Conservation (phyloP, 129 eudicot species). For the Flaveria robusta region DNA sequence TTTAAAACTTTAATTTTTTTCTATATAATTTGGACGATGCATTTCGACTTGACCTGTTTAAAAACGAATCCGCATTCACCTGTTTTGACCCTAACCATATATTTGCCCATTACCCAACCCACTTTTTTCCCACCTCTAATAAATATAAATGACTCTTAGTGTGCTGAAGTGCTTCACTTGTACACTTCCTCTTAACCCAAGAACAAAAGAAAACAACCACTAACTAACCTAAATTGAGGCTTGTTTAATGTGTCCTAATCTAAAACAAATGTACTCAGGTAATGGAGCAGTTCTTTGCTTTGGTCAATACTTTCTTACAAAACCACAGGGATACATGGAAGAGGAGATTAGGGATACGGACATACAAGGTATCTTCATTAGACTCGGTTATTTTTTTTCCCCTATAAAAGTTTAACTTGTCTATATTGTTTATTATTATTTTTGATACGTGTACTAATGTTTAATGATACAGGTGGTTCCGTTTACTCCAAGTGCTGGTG, state of each 20-base stretch:
- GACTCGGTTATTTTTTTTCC: not conserved
- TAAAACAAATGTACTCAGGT: slow-evolving; percentile 56
- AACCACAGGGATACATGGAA: slow-evolving; percentile 91
- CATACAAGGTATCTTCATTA: slow-evolving; percentile 70
- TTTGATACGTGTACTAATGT: not conserved
- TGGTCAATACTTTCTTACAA: slow-evolving; percentile 92
- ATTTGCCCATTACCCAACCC: not conserved
- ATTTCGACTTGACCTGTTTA: not conserved
- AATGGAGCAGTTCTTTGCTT: slow-evolving; percentile 96
- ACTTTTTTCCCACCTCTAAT: not conserved
- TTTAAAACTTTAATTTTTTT: not conserved
- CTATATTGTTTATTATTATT: not conserved
- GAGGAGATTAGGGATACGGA: slow-evolving; percentile 83
- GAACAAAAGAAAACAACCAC: not conserved
- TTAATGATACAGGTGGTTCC: slow-evolving; percentile 82
- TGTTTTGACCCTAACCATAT: not conserved
- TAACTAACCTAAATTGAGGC: not conserved
- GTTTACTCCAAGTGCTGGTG: slow-evolving; percentile 99
- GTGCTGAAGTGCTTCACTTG: not conserved
- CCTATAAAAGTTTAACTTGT: not conserved
- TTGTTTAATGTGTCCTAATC: not conserved
- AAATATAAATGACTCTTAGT: not conserved
- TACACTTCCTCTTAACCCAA: not conserved
- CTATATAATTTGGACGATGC: not conserved
- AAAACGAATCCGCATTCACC: not conserved